phyloP scores from a whole-genome alignment of 2,329 filamentous ascomycete species.

The Pleurostoma richardsiae region DNA sequence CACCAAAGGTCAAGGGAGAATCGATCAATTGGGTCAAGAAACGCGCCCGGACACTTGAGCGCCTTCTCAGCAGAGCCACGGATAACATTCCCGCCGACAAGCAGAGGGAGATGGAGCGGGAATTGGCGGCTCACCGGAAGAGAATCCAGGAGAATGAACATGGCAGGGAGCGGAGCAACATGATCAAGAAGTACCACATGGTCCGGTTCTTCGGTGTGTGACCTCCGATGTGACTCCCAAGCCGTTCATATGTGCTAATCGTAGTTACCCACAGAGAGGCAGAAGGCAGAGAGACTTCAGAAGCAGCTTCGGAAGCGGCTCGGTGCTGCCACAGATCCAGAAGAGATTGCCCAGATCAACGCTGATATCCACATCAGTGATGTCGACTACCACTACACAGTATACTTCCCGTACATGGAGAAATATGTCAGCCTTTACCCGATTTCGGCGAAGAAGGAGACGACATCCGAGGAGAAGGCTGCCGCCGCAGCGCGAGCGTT shows the following conservation, averaged over 20 bases:
- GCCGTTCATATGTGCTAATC: neutral
- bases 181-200: constrained; percentile 79
- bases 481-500: constrained; percentile 37
- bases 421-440: constrained; percentile 64
- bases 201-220: constrained; percentile 73
- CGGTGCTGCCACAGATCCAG: constrained; percentile 40
- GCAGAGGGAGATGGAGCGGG: constrained; percentile 65
- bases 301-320: constrained; percentile 61
- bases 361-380: constrained; percentile 61
- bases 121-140: constrained; percentile 60
- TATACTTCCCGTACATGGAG: constrained; percentile 66
- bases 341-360: constrained; percentile 47
- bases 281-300: constrained; percentile 63
- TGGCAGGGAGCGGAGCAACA: constrained; percentile 58
- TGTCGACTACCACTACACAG: constrained; percentile 71
- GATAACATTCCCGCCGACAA: constrained; percentile 63
- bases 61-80: constrained; percentile 53
- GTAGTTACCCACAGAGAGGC: constrained; percentile 47
- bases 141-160: constrained; percentile 56
- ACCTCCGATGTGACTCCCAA: constrained; percentile 1
- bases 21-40: constrained; percentile 63
- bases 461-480: constrained; percentile 25
- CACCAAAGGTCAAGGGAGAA: constrained; percentile 36
- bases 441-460: constrained; percentile 20
- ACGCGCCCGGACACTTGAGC: constrained; percentile 63